These are phyloP conservation scores for Spizellomyces punctatus DNA, from an alignment of 192 early-diverging fungal genomes.

Conservation along the genomic window DNA sequence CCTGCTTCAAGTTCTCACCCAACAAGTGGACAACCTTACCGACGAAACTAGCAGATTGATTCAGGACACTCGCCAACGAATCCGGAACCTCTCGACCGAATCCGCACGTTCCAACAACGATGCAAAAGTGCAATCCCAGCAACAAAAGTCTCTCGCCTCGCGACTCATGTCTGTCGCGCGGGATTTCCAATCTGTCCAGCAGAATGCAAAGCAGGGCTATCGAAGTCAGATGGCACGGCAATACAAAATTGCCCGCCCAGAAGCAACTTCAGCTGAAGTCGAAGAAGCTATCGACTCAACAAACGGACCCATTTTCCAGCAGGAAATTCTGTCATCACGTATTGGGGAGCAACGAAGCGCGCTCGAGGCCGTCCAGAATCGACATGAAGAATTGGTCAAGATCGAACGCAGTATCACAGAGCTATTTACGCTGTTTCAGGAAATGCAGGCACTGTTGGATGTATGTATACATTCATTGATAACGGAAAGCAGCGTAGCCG, in stretches of 20 bases:
- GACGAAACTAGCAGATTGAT: constrained; percentile 29
- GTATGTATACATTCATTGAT: constrained; percentile 4
- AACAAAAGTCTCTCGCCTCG: constrained; percentile 44
- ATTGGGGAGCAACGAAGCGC: constrained; percentile 52
- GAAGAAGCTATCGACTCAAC: constrained; percentile 53
- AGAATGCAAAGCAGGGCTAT: constrained; percentile 40
- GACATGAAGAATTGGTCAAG: constrained; percentile 63
- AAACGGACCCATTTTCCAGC: constrained; percentile 55
- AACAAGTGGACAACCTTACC: constrained; percentile 29
- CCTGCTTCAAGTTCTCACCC: background rate
- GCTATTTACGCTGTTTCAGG: constrained; percentile 61
- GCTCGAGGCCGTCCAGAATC: constrained; percentile 58
- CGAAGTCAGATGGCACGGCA: constrained; percentile 46
- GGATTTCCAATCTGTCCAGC: constrained; percentile 42
- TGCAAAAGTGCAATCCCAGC: constrained; percentile 30
- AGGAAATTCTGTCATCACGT: constrained; percentile 53
- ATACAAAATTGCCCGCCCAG: constrained; percentile 45
- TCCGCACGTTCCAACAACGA: constrained; percentile 23
- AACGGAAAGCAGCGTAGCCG: background rate
- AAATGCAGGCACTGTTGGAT: constrained; percentile 67
- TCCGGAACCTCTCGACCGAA: constrained; percentile 22
- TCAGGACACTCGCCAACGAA: constrained; percentile 26
- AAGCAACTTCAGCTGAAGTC: constrained; percentile 62
- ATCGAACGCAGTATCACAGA: constrained; percentile 61
- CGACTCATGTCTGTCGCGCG: constrained; percentile 46